Percentiles rank a stretch among this genome's conserved stretches.
Evolutionary conservation across 768 basidiomycete species (phyloP).

Genomic region (Nidularia pulvinata): DNA sequence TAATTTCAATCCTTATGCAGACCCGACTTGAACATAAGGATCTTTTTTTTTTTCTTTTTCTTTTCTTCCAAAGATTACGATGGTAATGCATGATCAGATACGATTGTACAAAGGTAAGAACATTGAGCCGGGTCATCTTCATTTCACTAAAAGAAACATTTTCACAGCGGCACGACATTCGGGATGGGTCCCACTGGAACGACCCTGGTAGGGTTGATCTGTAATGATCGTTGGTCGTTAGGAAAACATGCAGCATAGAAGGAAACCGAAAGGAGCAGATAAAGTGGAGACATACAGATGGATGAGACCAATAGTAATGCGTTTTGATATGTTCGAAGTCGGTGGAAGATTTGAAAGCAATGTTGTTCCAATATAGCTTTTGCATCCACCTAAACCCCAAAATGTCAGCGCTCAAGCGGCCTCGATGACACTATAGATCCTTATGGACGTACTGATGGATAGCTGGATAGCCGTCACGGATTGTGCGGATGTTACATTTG

Average conservation of each 20-base stretch:
- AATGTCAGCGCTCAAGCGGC: neutral
- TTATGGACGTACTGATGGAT: conserved; percentile 51
- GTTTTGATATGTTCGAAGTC: conserved; percentile 90
- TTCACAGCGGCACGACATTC: conserved; percentile 59
- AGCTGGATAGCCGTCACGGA: conserved; percentile 86
- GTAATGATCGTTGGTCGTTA: neutral
- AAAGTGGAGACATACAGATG: conserved; percentile 25
- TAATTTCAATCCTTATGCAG: too few species aligned
- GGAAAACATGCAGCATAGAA: neutral
- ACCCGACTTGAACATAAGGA: too few species aligned
- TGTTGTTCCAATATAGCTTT: conserved; percentile 89
- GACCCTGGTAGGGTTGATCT: conserved; percentile 77
- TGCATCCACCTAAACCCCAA: conserved; percentile 62
- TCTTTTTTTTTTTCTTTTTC: too few species aligned
- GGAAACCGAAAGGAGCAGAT: neutral
- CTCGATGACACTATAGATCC: conserved; percentile 15
- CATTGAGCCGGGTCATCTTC: too few species aligned
- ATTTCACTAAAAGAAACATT: too few species aligned
- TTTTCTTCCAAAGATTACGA: too few species aligned
- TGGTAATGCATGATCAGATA: too few species aligned
- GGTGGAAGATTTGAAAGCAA: conserved; percentile 86
- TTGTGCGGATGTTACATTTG: conserved; percentile 89
- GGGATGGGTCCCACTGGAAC: conserved; percentile 78
- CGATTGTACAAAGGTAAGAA: too few species aligned
- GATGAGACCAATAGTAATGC: conserved; percentile 70